Base-by-base conservation (phyloP, 2,329 filamentous ascomycete species). In the Ophiostoma sp. region DNA sequence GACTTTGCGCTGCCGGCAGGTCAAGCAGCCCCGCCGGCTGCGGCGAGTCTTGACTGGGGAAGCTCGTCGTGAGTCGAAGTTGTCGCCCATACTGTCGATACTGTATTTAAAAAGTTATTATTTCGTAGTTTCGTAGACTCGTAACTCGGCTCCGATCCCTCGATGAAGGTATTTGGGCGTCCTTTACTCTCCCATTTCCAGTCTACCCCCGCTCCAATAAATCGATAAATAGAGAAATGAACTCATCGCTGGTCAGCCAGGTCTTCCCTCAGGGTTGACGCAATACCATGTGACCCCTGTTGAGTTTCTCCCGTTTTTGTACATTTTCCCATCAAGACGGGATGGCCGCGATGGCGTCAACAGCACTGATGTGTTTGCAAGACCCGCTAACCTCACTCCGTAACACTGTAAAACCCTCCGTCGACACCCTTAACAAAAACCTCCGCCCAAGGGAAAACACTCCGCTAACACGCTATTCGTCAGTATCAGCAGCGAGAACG, bases 1-100 rank as follows among this genome's bases (percentile, higher is more conserved):
- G 36, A 89, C 87, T 80, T 89, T 88, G 78, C 87, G 85, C 72
- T 85, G 82, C 48, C 86, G 85, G 75, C 85, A 87, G 17, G 85
- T 86, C 76, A 84, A 82, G 78, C 86, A 87, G 50, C 69, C 69
- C 19, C 69, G 50, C 22, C 71, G 25, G 11, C 66, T 69, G 19
- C 66, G 66, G 45, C 66, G 66, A 8, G 66, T 69, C 19, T 69
- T 69, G 66, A 22, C 66, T 12, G 63, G 63, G 0, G 63, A 31
- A 5, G 61, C 2, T 12, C 22, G 11, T 17, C 61, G 36, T 12
- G 61, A 4, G 36, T 25, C 22, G 7, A 45, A 17, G n/a, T 42
- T 17, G 59, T 63, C 59, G 12, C 61, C 61, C 61, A 64, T 64
- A 11, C 45, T 12, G 36, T 22, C 17, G 5, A n/a, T 52, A 22